A percentile compares a stretch with the other conserved stretches of the same genome.
Conservation (phyloP, 805 yeast species). For the Zygosaccharomyces bisporus region DNA sequence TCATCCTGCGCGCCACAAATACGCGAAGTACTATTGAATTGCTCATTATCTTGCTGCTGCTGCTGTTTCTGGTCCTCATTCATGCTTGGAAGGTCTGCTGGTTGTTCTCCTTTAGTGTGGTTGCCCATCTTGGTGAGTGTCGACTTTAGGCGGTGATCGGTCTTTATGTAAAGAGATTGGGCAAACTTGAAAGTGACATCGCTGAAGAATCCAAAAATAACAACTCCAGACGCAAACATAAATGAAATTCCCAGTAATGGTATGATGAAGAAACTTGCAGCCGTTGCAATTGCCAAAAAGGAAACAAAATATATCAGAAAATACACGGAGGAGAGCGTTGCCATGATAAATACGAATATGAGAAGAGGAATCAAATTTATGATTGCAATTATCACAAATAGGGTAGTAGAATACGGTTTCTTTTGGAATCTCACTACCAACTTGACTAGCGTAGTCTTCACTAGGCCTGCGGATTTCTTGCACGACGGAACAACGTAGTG, state of each 20-base stretch:
- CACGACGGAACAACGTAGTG: conserved; percentile 5
- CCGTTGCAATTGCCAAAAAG: conserved; percentile 22
- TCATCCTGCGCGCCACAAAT: conserved; percentile 5
- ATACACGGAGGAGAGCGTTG: conserved; percentile 23
- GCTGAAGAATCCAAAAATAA: conserved; percentile 30
- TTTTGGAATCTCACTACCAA: conserved; percentile 15
- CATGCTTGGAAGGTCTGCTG: neutral
- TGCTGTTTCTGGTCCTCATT: too few species aligned
- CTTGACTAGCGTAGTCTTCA: conserved; percentile 6
- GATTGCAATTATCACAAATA: conserved; percentile 10
- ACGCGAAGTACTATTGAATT: neutral
- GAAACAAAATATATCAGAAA: conserved; percentile 24
- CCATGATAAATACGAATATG: conserved; percentile 18
- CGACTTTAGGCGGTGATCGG: conserved; percentile 19
- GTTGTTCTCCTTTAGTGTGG: conserved; percentile 6
- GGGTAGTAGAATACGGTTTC: conserved; percentile 25
- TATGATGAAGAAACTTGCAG: conserved; percentile 26
- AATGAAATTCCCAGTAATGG: conserved; percentile 31
- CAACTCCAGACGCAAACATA: conserved; percentile 29
- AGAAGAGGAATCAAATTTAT: conserved; percentile 10
- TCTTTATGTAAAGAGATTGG: conserved; percentile 23
- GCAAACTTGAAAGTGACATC: conserved; percentile 29
- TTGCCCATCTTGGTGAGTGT: conserved; percentile 20
- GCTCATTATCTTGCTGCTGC: neutral
- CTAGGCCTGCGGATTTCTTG: conserved; percentile 5